Conservation (phyloP, 177 flowering plant genomes). For the Tripterygium wilfordii region DNA sequence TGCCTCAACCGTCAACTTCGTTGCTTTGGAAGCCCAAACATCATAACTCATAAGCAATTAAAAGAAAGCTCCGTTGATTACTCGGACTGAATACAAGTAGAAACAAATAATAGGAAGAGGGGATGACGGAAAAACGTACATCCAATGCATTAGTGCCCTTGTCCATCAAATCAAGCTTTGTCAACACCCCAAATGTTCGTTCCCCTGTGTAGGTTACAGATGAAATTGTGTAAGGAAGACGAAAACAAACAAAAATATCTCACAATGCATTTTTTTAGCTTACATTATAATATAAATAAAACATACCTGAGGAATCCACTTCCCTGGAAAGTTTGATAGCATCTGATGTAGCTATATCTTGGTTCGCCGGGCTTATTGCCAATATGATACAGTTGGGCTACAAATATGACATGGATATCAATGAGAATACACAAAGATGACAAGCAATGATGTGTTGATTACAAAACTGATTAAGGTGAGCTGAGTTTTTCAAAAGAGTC, state of each 20-base stretch:
- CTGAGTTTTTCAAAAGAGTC: too few species aligned
- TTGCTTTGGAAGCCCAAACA: too few species aligned
- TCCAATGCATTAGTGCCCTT: slow-evolving; percentile 59
- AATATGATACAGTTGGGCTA: slow-evolving; percentile 70
- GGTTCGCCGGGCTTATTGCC: slow-evolving; percentile 79
- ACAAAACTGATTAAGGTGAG: too few species aligned
- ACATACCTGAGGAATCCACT: slow-evolving; percentile 63
- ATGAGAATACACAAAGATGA: slow-evolving; percentile 1
- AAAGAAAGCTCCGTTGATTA: too few species aligned
- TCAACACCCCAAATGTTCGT: slow-evolving; percentile 57
- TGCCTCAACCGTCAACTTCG: too few species aligned
- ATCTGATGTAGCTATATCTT: slow-evolving; percentile 82
- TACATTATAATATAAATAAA: not conserved
- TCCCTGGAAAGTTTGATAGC: slow-evolving; percentile 71
- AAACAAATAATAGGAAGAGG: too few species aligned
- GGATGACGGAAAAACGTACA: slow-evolving; percentile 20
- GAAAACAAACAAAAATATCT: not conserved
- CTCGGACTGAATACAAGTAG: too few species aligned
- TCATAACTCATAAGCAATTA: too few species aligned
- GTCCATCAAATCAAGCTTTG: slow-evolving; percentile 64
- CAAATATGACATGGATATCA: slow-evolving; percentile 9
- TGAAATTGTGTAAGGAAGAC: not conserved
- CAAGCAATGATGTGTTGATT: too few species aligned
- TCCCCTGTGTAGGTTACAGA: slow-evolving; percentile 30
- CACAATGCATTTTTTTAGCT: too few species aligned